Conservation (phyloP, 2,329 filamentous ascomycete species). For the Colletotrichum camelliae region DNA sequence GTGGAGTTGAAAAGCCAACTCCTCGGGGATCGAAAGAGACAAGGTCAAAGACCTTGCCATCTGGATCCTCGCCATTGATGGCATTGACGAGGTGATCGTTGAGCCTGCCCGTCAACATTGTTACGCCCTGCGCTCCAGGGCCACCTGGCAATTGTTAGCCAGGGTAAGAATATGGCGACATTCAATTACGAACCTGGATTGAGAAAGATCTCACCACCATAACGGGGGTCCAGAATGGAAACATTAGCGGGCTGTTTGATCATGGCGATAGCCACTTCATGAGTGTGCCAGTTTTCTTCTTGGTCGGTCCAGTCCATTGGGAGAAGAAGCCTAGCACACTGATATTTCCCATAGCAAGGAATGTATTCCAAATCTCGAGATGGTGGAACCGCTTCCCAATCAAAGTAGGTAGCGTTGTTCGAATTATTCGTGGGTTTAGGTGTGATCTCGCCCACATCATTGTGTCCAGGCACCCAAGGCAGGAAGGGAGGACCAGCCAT, state of each 20-base stretch:
- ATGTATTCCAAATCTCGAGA: constrained; percentile 40
- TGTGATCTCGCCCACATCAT: neutral
- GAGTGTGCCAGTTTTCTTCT: constrained; percentile 24
- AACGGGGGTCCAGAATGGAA: constrained; percentile 36
- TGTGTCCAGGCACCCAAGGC: neutral
- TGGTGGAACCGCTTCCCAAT: constrained; percentile 40
- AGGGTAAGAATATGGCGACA: too few relatives aligned
- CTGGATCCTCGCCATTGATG: neutral
- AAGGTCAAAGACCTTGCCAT: constrained; percentile 49
- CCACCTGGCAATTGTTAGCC: neutral
- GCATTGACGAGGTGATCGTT: neutral
- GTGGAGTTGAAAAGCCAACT: constrained; percentile 27
- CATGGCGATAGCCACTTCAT: constrained; percentile 43
- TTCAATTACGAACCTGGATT: constrained; percentile 40
- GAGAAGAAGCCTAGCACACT: constrained; percentile 47
- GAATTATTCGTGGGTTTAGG: neutral
- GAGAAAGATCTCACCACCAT: constrained; percentile 45
- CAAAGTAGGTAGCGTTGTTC: constrained; percentile 26
- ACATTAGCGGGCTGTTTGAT: constrained; percentile 44
- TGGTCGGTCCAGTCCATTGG: constrained; percentile 44
- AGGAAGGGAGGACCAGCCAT: neutral
- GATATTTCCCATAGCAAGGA: constrained; percentile 40
- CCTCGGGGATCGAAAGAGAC: constrained; percentile 54
- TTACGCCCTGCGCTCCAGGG: neutral
- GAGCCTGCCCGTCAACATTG: neutral